Evolutionary conservation across 495 filamentous ascomycete species (phyloP).

Genomic region (Neurospora sp.): DNA sequence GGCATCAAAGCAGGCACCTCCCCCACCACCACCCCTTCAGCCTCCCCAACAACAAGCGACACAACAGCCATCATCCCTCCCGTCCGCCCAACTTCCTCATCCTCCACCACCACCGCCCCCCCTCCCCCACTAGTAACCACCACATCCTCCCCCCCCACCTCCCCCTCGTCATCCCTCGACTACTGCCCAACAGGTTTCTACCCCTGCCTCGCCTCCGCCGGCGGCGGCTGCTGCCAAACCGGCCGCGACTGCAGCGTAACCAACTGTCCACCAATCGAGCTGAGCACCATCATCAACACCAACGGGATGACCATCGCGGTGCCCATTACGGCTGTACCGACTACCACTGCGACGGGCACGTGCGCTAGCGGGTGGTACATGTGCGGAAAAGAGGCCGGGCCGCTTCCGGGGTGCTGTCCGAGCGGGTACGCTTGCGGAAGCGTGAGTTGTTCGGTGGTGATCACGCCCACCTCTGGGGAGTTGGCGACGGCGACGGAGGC

Average conservation of each 20-base stretch:
- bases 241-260: slow-evolving; percentile 64
- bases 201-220: slow-evolving; percentile 39
- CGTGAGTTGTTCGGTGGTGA: slow-evolving; percentile 50
- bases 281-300: slow-evolving; percentile 49
- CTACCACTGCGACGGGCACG: slow-evolving; percentile 21
- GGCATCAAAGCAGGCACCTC: slow-evolving; percentile 23
- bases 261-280: slow-evolving; percentile 40
- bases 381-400: slow-evolving; percentile 46
- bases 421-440: slow-evolving; percentile 60
- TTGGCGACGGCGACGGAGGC: slow-evolving; percentile 44
- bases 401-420: slow-evolving; percentile 69
- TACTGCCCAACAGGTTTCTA: slow-evolving; percentile 50
- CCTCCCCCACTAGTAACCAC: neutral
- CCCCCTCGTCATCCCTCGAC: too few relatives aligned
- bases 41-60: slow-evolving; percentile 17
- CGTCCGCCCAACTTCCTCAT: slow-evolving; percentile 28
- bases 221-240: slow-evolving; percentile 57
- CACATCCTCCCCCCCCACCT: too few relatives aligned
- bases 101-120: slow-evolving; percentile 9
- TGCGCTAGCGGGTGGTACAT: slow-evolving; percentile 74
- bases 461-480: slow-evolving; percentile 3
- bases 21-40: slow-evolving; percentile 3
- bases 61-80: slow-evolving; percentile 20
- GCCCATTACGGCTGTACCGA: slow-evolving; percentile 35
- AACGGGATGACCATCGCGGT: slow-evolving; percentile 59